Evolutionary conservation across 257 asterid species (phyloP).

Genomic region (Lycium barbarum): DNA sequence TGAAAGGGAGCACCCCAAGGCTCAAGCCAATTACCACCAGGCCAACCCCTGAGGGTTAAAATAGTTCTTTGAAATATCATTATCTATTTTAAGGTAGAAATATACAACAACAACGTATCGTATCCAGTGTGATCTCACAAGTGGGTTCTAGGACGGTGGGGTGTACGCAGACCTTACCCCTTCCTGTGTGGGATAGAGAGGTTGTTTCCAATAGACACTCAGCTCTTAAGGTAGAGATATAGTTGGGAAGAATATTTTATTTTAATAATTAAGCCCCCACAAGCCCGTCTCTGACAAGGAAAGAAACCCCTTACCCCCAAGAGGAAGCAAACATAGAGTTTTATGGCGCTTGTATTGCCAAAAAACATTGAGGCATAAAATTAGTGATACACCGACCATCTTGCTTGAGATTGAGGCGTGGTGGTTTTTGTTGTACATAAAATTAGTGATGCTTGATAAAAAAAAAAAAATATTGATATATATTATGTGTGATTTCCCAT

Average conservation of each 20-base stretch:
- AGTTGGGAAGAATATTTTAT: not conserved
- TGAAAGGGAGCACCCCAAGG: no score
- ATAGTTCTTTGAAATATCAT: not conserved
- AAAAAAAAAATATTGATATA: not conserved
- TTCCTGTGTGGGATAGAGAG: no score
- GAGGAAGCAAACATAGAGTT: conserved; percentile 28
- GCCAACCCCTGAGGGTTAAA: no score
- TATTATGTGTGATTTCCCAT: not conserved
- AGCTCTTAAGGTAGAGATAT: not conserved
- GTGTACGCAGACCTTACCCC: no score
- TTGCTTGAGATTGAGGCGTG: not conserved
- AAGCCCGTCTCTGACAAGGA: not conserved
- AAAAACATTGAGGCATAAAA: not conserved
- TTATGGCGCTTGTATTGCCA: conserved; percentile 26
- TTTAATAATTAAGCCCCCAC: not conserved
- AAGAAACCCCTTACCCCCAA: not conserved
- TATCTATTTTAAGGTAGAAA: not conserved
- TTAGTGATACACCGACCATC: not conserved
- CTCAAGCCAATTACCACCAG: no score
- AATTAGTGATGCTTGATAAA: not conserved
- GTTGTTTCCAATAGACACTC: no score
- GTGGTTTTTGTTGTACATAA: not conserved
- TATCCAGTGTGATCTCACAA: no score
- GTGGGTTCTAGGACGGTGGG: no score
- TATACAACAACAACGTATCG: no score